Conservation (phyloP, 2,329 filamentous ascomycete genomes). For the Chaetomium globosum region DNA sequence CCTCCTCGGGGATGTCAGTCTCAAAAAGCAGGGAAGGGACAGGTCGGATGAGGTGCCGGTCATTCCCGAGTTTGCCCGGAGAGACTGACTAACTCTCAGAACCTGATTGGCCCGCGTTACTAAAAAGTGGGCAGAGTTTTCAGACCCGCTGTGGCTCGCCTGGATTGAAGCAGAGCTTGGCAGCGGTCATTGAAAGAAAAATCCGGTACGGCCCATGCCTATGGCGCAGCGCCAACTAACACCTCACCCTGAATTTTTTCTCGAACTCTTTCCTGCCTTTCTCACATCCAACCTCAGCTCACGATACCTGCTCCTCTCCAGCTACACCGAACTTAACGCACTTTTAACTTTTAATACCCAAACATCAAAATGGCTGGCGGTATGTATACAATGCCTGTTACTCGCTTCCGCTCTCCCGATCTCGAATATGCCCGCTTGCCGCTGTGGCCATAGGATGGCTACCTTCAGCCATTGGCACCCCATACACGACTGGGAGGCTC, state of each 20-base stretch:
- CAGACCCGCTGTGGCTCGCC: constrained; percentile 33
- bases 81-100: constrained; percentile 32
- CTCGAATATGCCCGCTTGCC: constrained; percentile 12
- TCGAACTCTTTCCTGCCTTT: constrained; percentile 21
- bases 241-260: constrained; percentile 29
- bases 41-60: constrained; percentile 20
- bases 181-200: constrained; percentile 32
- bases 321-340: constrained; percentile 31
- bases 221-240: constrained; percentile 21
- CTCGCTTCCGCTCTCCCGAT: constrained; percentile 15
- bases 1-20: background rate
- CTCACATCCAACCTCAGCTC: constrained; percentile 27
- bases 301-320: constrained; percentile 25
- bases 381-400: constrained; percentile 38
- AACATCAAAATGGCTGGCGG: constrained; percentile 47
- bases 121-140: constrained; percentile 15
- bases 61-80: constrained; percentile 37
- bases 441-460: constrained; percentile 16
- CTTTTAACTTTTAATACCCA: constrained; percentile 27
- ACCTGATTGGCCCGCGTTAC: constrained; percentile 28
- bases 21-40: constrained; percentile 14
- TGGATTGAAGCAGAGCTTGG: constrained; percentile 30
- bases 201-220: constrained; percentile 25
- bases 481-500: constrained; percentile 14
- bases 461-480: constrained; percentile 34